phyloP scores from a whole-genome alignment of 2,329 filamentous ascomycete genomes.

The Stagonosporopsis chrysanthemi region DNA sequence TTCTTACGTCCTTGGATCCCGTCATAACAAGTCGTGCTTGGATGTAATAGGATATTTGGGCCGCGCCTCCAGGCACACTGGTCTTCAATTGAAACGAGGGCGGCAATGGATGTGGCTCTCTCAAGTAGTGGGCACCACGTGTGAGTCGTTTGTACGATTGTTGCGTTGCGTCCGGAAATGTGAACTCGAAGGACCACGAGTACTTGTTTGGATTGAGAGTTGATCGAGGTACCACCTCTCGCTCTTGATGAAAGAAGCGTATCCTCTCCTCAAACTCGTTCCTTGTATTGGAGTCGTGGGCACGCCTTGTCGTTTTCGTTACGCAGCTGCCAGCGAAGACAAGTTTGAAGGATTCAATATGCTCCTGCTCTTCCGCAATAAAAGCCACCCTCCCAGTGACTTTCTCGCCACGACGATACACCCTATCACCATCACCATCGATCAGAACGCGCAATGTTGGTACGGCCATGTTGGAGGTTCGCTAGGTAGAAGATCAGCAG shows the following conservation, averaged over 20 bases:
- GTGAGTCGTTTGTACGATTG: slow-evolving; percentile 36
- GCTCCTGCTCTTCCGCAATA: slow-evolving; percentile 35
- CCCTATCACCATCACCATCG: slow-evolving; percentile 39
- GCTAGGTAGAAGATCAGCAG: slow-evolving; percentile 25
- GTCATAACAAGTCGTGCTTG: slow-evolving; percentile 34
- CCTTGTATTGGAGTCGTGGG: slow-evolving; percentile 23
- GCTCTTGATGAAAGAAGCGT: slow-evolving; percentile 41
- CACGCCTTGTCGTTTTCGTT: slow-evolving; percentile 42
- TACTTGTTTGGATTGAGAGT: slow-evolving; percentile 38
- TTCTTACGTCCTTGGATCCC: slow-evolving; percentile 23
- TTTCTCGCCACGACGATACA: slow-evolving; percentile 43
- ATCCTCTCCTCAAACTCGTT: slow-evolving; percentile 40
- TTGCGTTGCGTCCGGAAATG: slow-evolving; percentile 43
- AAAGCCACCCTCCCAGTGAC: slow-evolving; percentile 46
- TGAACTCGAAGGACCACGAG: slow-evolving; percentile 47
- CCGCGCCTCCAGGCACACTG: slow-evolving; percentile 36
- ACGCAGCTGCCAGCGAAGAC: slow-evolving; percentile 43
- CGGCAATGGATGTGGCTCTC: slow-evolving; percentile 43
- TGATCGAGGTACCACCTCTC: slow-evolving; percentile 28
- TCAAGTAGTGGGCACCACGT: slow-evolving; percentile 39
- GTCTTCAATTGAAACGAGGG: slow-evolving; percentile 43
- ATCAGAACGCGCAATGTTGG: slow-evolving; percentile 40
- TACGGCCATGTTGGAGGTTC: slow-evolving; percentile 33
- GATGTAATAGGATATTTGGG: slow-evolving; percentile 42
- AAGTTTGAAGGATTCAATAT: slow-evolving; percentile 39